phyloP scores from a whole-genome alignment of 2,329 filamentous ascomycete genomes.

The Xylaria sp. region DNA sequence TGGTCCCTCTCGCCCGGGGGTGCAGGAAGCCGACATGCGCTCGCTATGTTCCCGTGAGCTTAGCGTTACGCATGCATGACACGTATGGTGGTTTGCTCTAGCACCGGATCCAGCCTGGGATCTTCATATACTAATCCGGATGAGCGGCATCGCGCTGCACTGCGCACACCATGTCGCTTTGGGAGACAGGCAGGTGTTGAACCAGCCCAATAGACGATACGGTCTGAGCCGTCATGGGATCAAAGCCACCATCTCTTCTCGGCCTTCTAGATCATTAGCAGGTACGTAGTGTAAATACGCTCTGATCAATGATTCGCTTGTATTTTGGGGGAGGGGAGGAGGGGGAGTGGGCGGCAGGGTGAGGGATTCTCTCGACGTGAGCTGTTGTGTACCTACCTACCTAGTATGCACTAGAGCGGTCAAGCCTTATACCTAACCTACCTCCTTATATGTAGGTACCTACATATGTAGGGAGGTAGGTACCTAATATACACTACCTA shows the following conservation, averaged over 20 bases:
- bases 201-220: not conserved
- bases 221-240: conserved; percentile 6
- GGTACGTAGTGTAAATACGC: not conserved
- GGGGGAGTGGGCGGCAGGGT: not conserved
- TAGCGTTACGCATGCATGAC: conserved; percentile 36
- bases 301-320: conserved; percentile 13
- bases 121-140: conserved; percentile 2
- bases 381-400: too few relatives aligned
- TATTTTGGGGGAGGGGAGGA: not conserved
- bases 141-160: conserved; percentile 15
- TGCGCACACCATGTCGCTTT: not conserved
- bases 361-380: conserved; percentile 17
- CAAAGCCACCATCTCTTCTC: conserved; percentile 8
- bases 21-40: conserved; percentile 31
- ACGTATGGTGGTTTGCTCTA: conserved; percentile 18
- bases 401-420: conserved; percentile 14
- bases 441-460: not conserved
- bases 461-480: too few relatives aligned
- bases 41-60: conserved; percentile 31
- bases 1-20: conserved; percentile 26
- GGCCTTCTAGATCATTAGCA: conserved; percentile 6
- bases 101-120: conserved; percentile 14
- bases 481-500: not conserved
- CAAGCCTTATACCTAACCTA: not conserved
- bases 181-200: not conserved